Base-by-base conservation (phyloP, 1,139 yeast species). In the Kazachstania sp. region DNA sequence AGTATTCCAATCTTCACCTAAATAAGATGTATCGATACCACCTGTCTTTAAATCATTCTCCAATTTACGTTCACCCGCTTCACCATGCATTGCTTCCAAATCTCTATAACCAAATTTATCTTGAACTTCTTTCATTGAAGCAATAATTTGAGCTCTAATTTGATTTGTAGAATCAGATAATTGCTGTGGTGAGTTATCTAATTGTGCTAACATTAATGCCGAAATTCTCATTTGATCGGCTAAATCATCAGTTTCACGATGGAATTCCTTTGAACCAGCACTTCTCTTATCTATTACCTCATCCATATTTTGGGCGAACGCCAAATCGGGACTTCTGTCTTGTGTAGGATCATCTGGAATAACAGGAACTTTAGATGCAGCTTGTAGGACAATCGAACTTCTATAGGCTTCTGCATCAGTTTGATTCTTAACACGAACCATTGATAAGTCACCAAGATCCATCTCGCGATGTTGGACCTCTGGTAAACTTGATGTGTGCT, bases 191-290 rank as follows among this genome's bases (percentile, higher is more conserved):
- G 92, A 78, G 13, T 79, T 77, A 50, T 92, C 97, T 28, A 92
- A 69, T 63, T 92, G 98, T 13, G 88, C 81, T 18, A 92, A 69
- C 95, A 92, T 92, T 9, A 90, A 86, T 0, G 97, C 86, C 0
- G 98, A 97, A 15, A 95, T 88, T 55, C 97, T 77, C 92, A 92
- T 87, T 65, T 90, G 97, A 12, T 86, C 82, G 0, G 96, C 94
- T 30, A 87, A 68, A 49, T 79, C 86, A 39, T 70, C 72, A 19
- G 65, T 52, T 32, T 54, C 51, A 29, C 55, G 60, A 34, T 52
- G 50, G 20, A 49, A 48, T 20, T 50, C 53, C 18, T 50, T 50
- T n/a, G 54, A 47, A 6, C 44, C 47, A 8, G 43, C 38, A 23
- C 50, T 45, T 32, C 52, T 51, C 20, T 51, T 49, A 19, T 53